Conservation (phyloP, 257 asterid genomes). For the Jacaranda mimosifolia region DNA sequence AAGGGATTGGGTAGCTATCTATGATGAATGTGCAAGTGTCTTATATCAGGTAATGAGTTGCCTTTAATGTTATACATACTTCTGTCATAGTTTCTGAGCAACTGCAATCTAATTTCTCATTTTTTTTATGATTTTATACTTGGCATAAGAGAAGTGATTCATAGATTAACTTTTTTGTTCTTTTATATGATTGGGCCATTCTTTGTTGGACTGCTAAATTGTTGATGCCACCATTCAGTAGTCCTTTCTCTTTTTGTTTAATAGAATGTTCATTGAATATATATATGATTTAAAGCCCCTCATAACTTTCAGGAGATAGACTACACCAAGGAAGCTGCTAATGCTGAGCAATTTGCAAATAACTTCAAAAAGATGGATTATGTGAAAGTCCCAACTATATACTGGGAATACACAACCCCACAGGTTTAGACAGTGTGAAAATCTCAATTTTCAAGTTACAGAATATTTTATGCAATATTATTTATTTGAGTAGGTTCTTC, state of each 20-base stretch:
- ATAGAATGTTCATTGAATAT: conserved; percentile 9
- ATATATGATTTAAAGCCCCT: background rate
- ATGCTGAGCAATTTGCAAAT: conserved; percentile 80
- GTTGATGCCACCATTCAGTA: no score
- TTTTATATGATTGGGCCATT: no score
- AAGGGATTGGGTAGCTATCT: conserved; percentile 98
- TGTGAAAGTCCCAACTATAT: conserved; percentile 83
- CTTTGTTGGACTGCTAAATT: no score
- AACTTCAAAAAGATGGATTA: conserved; percentile 85
- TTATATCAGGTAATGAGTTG: conserved; percentile 72
- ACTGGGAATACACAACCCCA: conserved; percentile 92
- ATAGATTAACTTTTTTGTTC: background rate
- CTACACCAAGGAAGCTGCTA: conserved; percentile 93
- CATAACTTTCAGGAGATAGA: conserved; percentile 79
- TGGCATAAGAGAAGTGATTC: background rate
- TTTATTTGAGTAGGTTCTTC: conserved; percentile 29
- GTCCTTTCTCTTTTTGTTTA: background rate
- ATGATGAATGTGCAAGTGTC: conserved; percentile 96
- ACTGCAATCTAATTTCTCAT: background rate
- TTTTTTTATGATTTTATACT: background rate
- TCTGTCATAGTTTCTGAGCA: background rate
- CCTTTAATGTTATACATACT: background rate
- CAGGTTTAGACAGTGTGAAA: conserved; percentile 62
- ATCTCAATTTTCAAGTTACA: conserved; percentile 1
- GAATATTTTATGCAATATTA: conserved; percentile 33